phyloP scores from a whole-genome alignment of 164 flowering plant genomes.

The Stephania cephalantha region DNA sequence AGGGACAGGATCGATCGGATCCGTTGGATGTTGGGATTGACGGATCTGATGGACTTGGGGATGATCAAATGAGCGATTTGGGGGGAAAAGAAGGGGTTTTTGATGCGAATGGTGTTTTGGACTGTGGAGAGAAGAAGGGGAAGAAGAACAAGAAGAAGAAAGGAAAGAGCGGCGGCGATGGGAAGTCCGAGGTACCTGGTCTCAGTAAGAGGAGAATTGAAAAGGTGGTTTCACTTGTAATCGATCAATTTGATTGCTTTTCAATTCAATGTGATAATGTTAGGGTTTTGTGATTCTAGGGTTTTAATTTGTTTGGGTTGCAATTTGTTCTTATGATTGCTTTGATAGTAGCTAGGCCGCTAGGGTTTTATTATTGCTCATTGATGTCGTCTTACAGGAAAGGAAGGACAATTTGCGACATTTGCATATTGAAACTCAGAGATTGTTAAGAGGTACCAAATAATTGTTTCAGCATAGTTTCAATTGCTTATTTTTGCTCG shows the following conservation, averaged over 20 bases:
- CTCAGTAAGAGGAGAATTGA: constrained; percentile 30
- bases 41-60: constrained; percentile 20
- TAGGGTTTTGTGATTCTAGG: too few relatives aligned
- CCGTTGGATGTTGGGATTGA: constrained; percentile 8
- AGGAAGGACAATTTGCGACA: constrained; percentile 41
- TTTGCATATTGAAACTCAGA: constrained; percentile 76
- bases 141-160: constrained; percentile 30
- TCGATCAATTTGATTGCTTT: not conserved
- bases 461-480: not conserved
- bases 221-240: constrained; percentile 37
- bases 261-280: not conserved
- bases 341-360: not conserved
- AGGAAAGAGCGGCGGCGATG: constrained; percentile 19
- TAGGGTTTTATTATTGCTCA: not conserved
- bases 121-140: constrained; percentile 20
- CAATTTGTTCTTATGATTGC: too few relatives aligned
- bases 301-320: too few relatives aligned
- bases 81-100: constrained; percentile 6
- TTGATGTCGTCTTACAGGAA: constrained; percentile 34
- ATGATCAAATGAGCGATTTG: constrained; percentile 6
- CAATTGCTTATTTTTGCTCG: not conserved
- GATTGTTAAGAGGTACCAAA: constrained; percentile 64
- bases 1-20: constrained; percentile 2
- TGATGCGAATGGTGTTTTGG: constrained; percentile 20
- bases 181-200: constrained; percentile 16